Evolutionary conservation across 441 rosid genomes (phyloP).

Genomic region (Capsella rubella): DNA sequence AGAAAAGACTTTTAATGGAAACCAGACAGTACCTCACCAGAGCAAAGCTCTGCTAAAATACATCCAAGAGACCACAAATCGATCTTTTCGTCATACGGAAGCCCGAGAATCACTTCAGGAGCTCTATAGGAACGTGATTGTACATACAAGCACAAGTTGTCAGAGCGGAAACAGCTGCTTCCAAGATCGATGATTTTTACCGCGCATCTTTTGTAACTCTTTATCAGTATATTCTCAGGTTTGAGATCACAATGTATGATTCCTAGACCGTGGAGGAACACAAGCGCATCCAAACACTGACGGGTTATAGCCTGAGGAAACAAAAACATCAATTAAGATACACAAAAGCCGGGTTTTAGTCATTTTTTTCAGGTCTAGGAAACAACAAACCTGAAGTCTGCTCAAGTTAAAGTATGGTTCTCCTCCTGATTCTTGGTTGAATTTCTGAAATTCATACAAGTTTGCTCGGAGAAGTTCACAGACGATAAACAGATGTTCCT

Average conservation of each 20-base stretch:
- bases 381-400: conserved; percentile 78
- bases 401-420: conserved; percentile 73
- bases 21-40: conserved; percentile 76
- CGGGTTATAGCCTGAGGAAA: conserved; percentile 67
- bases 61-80: conserved; percentile 99
- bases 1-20: conserved; percentile 20
- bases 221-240: conserved; percentile 88
- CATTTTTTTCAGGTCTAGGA: neutral
- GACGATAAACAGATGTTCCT: conserved; percentile 98
- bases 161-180: conserved; percentile 90
- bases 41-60: conserved; percentile 89
- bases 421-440: conserved; percentile 83
- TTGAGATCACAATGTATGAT: conserved; percentile 96
- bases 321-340: neutral
- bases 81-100: conserved; percentile 86
- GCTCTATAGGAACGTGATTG: conserved; percentile 98
- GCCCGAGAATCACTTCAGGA: conserved; percentile 95
- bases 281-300: conserved; percentile 92
- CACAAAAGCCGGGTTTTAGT: neutral
- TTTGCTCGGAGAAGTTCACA: conserved; percentile 93
- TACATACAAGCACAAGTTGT: conserved; percentile 81
- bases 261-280: conserved; percentile 81
- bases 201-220: conserved; percentile 78
- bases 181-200: conserved; percentile 95
- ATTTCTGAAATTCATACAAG: conserved; percentile 89